Base-by-base conservation (phyloP, 306 rosid species). In the Begonia fuchsioides region DNA sequence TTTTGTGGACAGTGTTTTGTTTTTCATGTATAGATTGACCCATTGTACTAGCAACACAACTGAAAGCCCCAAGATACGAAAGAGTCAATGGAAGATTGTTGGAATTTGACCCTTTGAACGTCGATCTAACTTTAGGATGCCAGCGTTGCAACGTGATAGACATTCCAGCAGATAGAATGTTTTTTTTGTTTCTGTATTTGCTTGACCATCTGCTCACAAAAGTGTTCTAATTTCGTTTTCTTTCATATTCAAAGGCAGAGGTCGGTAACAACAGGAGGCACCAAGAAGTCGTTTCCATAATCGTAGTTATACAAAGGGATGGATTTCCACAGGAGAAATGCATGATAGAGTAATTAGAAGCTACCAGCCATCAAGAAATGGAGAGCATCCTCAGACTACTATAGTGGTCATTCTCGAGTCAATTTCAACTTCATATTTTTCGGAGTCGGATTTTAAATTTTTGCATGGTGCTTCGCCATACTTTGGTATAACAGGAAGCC, bases 191-290 rank as follows among this genome's bases (percentile, higher is more conserved):
- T 20, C 1, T 20, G n/a, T 20, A 1, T 20, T n/a, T n/a, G n/a
- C n/a, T n/a, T n/a, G n/a, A n/a, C 35, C 35, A 26, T 26, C 8
- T 26, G 35, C 35, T 26, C 35, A 26, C 5, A 26, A 26, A 8
- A 26, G 35, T 3, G 35, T 1, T 26, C 35, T 26, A 26, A 26
- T 13, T 14, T 39, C 50, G 32, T 50, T 32, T 15, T 41, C 17
- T 12, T 11, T 39, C 40, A 45, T 12, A 58, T 32, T 32, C 44
- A 43, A 41, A 74, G 95, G 93, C 68, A 78, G 93, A 63, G 77
- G 82, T 13, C 49, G 63, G 69, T 81, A 81, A 60, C 95, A 84
- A 49, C 40, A 69, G 57, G 95, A 88, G 20, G 76, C 74, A 14
- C 63, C 82, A 47, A 72, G 82, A 55, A 80, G 78, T 38, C 95